Conservation (phyloP, 352 stramenopile genomes). For the Bremia lactucae region DNA sequence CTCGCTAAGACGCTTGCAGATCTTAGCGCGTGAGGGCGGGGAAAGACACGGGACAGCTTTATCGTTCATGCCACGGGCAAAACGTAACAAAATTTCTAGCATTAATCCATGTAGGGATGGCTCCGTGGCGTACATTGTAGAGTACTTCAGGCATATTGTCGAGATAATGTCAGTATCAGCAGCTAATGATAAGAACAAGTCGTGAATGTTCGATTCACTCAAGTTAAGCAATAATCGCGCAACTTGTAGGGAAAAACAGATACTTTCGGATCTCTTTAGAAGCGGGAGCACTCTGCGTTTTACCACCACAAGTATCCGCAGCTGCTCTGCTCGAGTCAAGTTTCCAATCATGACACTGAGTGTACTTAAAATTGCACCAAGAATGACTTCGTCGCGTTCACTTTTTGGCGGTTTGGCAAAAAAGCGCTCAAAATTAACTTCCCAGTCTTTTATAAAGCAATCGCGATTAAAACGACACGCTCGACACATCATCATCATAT, state of each 20-base stretch:
- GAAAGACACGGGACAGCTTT: slow-evolving; percentile 6
- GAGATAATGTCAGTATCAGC: slow-evolving; percentile 43
- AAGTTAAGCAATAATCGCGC: slow-evolving; percentile 38
- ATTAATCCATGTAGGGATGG: slow-evolving; percentile 33
- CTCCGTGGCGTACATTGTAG: slow-evolving; percentile 26
- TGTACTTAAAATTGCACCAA: slow-evolving; percentile 29
- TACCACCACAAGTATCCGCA: slow-evolving; percentile 36
- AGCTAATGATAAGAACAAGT: slow-evolving; percentile 51
- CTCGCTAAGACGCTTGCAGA: slow-evolving; percentile 26
- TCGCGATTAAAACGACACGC: slow-evolving; percentile 13
- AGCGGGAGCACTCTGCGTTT: slow-evolving; percentile 46
- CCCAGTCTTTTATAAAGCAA: slow-evolving; percentile 27
- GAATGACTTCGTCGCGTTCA: slow-evolving; percentile 46
- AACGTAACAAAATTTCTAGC: slow-evolving; percentile 30
- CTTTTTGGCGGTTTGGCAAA: slow-evolving; percentile 26
- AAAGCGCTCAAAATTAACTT: slow-evolving; percentile 36
- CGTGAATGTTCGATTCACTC: slow-evolving; percentile 27
- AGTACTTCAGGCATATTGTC: slow-evolving; percentile 40
- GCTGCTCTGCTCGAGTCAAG: slow-evolving; percentile 28
- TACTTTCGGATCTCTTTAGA: slow-evolving; percentile 23
- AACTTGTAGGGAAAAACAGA: slow-evolving; percentile 25
- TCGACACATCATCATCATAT: slow-evolving; percentile 30
- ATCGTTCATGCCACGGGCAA: slow-evolving; percentile 14
- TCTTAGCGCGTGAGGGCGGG: slow-evolving; percentile 19
- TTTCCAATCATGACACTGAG: slow-evolving; percentile 25